Base-by-base conservation (phyloP, 306 rosid species). In the Begonia peltatifolia region DNA sequence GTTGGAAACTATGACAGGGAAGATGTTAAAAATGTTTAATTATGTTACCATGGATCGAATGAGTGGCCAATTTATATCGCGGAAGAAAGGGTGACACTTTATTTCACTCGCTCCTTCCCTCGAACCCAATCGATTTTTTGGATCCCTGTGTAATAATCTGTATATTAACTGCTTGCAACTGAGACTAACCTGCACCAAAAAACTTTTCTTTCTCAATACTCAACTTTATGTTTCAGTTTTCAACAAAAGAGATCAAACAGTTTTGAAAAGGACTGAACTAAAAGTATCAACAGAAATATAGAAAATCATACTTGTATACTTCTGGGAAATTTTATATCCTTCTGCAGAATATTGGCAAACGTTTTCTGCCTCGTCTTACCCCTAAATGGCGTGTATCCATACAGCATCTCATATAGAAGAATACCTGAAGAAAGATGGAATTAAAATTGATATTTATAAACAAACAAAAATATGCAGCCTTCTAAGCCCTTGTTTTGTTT, bases 341-440 rank as follows among this genome's bases (percentile, higher is more conserved):
- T 90, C 50, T 81, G 99, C 62, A 90, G 99, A 76, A 90, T 77
- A 55, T 90, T 86, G 65, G 92, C 69, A 53, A 90, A 90, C 22
- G 99, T 86, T 61, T 66, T 90, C 59, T 86, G 99, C 74, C 99
- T 86, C 49, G 94, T 78, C 72, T 73, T 86, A 14, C 99, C 99
- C 48, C 99, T 68, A 68, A 90, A 90, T 54, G 99, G 95, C 9
- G 99, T 90, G 62, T 76, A 81, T 46, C 95, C 99, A 50, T 80
- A 86, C 38, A 90, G 67, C 99, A 90, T 90, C 70, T 86, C 99
- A 62, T 85, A 90, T 38, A 83, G 60, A 65, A 87, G 95, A 67
- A 86, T 63, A 35, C 99, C 99, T 90, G 13, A 59, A 57, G 53
- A 41, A 14, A 43, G 9, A 30, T 6, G 38, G 3, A 30, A 5